Conservation (phyloP, 352 stramenopile genomes). For the Globisporangium orthogonon region DNA sequence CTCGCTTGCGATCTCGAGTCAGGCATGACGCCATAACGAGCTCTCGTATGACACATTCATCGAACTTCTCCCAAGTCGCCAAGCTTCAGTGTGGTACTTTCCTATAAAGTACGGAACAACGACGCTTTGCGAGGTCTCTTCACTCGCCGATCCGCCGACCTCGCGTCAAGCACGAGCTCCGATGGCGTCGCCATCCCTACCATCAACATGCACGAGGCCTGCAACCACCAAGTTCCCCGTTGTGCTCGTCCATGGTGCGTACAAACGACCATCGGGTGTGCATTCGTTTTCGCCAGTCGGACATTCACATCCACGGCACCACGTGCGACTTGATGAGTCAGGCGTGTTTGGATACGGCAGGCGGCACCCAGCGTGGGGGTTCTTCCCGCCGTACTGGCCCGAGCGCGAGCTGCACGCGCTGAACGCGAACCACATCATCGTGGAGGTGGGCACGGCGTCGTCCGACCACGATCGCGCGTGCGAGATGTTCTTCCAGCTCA, state of each 20-base stretch:
- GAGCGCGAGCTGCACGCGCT: conserved; percentile 33
- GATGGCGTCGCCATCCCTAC: not conserved
- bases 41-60: too few species aligned
- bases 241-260: conserved; percentile 55
- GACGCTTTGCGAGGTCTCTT: too few species aligned
- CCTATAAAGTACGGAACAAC: too few species aligned
- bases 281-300: not conserved
- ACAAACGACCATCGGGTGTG: not conserved
- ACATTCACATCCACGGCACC: not conserved
- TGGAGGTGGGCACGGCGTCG: conserved; percentile 51
- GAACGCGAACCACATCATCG: conserved; percentile 48
- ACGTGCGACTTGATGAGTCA: not conserved
- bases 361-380: conserved; percentile 36
- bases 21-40: too few species aligned
- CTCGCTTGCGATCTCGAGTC: too few species aligned
- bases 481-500: conserved; percentile 61
- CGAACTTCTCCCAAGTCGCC: too few species aligned
- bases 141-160: too few species aligned
- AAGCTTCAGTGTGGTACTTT: too few species aligned
- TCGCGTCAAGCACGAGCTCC: too few species aligned
- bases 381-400: conserved; percentile 50
- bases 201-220: conserved; percentile 2
- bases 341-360: conserved; percentile 55
- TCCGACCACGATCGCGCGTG: conserved; percentile 68
- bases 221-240: conserved; percentile 24